A percentile compares a stretch with the other conserved stretches of the same genome.
Evolutionary conservation across 352 stramenopile species (phyloP).

Genomic region (Phytophthora multivora): DNA sequence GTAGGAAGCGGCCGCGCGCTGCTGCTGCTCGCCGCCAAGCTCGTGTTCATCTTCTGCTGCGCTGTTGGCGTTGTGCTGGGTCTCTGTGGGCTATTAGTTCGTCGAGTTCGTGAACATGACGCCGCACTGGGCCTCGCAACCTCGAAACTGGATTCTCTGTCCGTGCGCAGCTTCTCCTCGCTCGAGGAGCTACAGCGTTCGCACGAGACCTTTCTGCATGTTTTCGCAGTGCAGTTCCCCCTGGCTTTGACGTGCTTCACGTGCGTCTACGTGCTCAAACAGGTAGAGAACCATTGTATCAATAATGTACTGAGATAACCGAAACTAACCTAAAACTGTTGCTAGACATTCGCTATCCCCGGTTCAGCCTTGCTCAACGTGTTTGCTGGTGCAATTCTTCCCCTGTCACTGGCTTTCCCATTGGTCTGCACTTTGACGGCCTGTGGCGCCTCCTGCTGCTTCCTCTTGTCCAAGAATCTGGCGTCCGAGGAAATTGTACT

Average conservation of each 20-base stretch:
- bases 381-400: constrained; percentile 70
- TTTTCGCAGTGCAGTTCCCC: constrained; percentile 63
- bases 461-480: constrained; percentile 67
- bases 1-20: constrained; percentile 17
- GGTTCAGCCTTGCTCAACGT: constrained; percentile 79
- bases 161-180: constrained; percentile 61
- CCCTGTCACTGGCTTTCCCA: constrained; percentile 67
- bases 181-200: constrained; percentile 67
- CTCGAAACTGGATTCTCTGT: constrained; percentile 60
- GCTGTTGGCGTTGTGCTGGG: constrained; percentile 35
- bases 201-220: constrained; percentile 59
- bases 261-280: constrained; percentile 82
- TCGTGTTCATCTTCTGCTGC: constrained; percentile 48
- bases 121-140: constrained; percentile 39
- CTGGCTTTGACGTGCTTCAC: constrained; percentile 76
- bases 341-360: constrained; percentile 83
- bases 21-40: constrained; percentile 39
- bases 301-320: constrained; percentile 18
- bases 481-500: constrained; percentile 63
- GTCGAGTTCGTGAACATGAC: constrained; percentile 53
- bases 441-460: constrained; percentile 75
- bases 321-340: constrained; percentile 1
- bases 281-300: constrained; percentile 39
- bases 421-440: constrained; percentile 68
- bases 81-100: constrained; percentile 51